Evolutionary conservation across 495 filamentous ascomycete species (phyloP).

Genomic region (Daldinia caldariorum): DNA sequence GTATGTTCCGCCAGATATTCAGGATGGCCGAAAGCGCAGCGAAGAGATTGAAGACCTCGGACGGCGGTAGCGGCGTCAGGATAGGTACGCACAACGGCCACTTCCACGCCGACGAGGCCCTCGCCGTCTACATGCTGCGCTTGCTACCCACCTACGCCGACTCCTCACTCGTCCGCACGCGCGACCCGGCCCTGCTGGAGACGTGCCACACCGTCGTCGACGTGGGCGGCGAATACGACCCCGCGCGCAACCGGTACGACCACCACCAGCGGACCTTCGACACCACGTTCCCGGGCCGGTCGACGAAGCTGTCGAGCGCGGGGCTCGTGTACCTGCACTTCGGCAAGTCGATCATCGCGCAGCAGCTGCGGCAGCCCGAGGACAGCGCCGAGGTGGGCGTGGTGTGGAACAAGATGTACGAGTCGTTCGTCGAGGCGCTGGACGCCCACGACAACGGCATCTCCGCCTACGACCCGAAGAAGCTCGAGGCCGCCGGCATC

Average conservation of each 20-base stretch:
- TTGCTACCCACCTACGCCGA: constrained; percentile 81
- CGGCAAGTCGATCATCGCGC: constrained; percentile 80
- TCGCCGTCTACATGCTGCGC: constrained; percentile 96
- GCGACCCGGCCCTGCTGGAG: constrained; percentile 79
- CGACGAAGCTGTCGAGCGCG: constrained; percentile 90
- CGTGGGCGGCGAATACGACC: constrained; percentile 89
- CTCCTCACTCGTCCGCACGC: constrained; percentile 83
- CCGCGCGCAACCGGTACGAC: constrained; percentile 81
- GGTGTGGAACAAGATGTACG: constrained; percentile 89
- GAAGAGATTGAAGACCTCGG: constrained; percentile 73
- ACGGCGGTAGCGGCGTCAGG: constrained; percentile 58
- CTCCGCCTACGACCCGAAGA: constrained; percentile 74
- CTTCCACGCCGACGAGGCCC: constrained; percentile 98
- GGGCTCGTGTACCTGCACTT: constrained; percentile 97
- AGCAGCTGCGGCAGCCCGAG: constrained; percentile 61
- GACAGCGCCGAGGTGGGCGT: constrained; percentile 73
- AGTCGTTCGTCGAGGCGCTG: constrained; percentile 91
- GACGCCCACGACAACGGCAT: constrained; percentile 99
- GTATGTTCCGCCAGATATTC: constrained; percentile 38
- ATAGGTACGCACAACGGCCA: constrained; percentile 96
- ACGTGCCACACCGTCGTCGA: constrained; percentile 95
- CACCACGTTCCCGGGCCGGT: constrained; percentile 76
- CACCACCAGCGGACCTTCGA: constrained; percentile 95
- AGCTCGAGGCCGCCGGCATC: constrained; percentile 69
- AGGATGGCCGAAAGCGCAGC: constrained; percentile 72